Conservation (phyloP, 2,329 filamentous ascomycete species). For the Beauveria sp. region DNA sequence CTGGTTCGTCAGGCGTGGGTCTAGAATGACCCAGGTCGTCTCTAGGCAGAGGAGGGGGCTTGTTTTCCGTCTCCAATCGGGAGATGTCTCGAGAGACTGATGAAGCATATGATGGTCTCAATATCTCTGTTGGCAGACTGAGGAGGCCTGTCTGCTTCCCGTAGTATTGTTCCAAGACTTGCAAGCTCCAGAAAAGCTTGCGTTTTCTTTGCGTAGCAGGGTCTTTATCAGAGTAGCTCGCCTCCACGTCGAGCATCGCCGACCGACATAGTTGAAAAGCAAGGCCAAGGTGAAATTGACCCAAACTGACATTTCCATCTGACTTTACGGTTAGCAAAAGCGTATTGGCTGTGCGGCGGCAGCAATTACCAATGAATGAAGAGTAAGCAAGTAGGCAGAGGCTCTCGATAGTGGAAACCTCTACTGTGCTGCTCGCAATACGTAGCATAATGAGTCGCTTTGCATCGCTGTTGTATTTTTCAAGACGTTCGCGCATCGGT, state of each 20-base stretch:
- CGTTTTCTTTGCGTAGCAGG: slow-evolving; percentile 36
- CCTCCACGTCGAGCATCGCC: slow-evolving; percentile 38
- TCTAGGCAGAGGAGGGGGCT: slow-evolving; percentile 33
- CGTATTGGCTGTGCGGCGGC: neutral
- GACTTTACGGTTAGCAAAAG: slow-evolving; percentile 1
- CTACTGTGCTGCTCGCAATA: slow-evolving; percentile 42
- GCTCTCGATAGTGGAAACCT: slow-evolving; percentile 42
- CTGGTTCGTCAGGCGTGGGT: slow-evolving; percentile 30
- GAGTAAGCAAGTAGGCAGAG: slow-evolving; percentile 43
- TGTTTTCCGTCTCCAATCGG: slow-evolving; percentile 22
- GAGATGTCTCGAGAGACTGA: slow-evolving; percentile 17
- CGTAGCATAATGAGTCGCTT: slow-evolving; percentile 39
- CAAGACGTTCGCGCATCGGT: slow-evolving; percentile 25
- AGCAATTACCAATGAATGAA: slow-evolving; percentile 37
- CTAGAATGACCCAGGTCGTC: slow-evolving; percentile 34
- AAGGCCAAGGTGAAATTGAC: slow-evolving; percentile 43
- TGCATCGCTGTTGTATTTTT: slow-evolving; percentile 31
- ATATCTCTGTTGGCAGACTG: slow-evolving; percentile 32
- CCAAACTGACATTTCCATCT: slow-evolving; percentile 42
- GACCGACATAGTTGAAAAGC: slow-evolving; percentile 43
- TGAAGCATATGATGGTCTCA: slow-evolving; percentile 26
- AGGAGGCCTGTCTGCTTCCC: slow-evolving; percentile 38
- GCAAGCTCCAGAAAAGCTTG: slow-evolving; percentile 43
- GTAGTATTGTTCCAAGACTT: slow-evolving; percentile 42
- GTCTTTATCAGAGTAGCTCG: slow-evolving; percentile 29